A percentile compares a stretch with the other conserved stretches of the same genome.
phyloP scores from a whole-genome alignment of 164 flowering plant species.

The Annona squamosa region DNA sequence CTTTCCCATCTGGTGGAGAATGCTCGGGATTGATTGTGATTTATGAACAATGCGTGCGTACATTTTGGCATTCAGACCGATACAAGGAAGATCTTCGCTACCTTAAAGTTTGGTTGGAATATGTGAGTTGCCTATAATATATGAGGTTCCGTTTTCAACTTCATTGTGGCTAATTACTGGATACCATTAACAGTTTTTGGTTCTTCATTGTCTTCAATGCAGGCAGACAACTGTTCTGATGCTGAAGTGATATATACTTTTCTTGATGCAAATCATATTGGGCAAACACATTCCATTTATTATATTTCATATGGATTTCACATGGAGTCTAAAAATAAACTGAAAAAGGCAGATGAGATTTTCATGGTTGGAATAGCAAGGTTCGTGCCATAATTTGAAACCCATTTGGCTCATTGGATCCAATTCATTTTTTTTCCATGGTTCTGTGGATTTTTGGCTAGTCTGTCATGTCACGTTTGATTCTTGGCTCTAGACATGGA shows the following conservation, averaged over 20 bases:
- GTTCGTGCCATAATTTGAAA: slow-evolving; percentile 25
- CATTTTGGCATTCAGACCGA: slow-evolving; percentile 72
- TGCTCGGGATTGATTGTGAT: slow-evolving; percentile 72
- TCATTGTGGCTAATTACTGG: background rate
- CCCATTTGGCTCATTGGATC: background rate
- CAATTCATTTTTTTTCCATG: background rate
- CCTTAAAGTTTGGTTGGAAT: slow-evolving; percentile 93
- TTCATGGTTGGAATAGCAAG: slow-evolving; percentile 67
- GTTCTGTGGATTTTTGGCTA: too few relatives aligned
- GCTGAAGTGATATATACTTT: slow-evolving; percentile 74
- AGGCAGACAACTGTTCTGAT: slow-evolving; percentile 89
- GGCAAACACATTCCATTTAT: slow-evolving; percentile 57
- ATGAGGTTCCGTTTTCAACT: background rate
- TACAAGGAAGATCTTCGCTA: slow-evolving; percentile 88
- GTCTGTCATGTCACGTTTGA: too few relatives aligned
- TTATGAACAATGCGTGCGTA: slow-evolving; percentile 87
- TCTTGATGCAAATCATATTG: slow-evolving; percentile 74
- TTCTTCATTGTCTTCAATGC: slow-evolving; percentile 9
- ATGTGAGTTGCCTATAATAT: slow-evolving; percentile 39
- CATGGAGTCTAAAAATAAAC: slow-evolving; percentile 73
- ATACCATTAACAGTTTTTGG: background rate
- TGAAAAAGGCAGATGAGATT: slow-evolving; percentile 57
- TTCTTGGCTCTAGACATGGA: too few relatives aligned
- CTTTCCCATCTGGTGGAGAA: slow-evolving; percentile 89
- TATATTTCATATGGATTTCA: slow-evolving; percentile 69